phyloP scores from a whole-genome alignment of 1,284 basidiomycete genomes.

The Apiotrichum mycotoxinovorans region DNA sequence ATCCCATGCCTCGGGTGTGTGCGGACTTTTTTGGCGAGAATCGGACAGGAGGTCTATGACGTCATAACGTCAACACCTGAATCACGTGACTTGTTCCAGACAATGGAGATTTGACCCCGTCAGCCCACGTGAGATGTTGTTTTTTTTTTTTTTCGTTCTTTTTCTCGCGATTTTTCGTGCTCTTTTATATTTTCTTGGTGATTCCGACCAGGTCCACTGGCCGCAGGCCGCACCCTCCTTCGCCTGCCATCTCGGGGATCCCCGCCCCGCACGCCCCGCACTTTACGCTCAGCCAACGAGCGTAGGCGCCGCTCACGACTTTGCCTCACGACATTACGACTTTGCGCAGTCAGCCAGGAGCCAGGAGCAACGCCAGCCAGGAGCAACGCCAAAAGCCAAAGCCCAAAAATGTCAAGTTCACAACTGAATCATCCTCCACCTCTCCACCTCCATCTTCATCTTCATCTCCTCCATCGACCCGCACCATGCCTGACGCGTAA shows the following conservation, averaged over 20 bases:
- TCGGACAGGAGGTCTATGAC: neutral
- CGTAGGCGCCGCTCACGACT: neutral
- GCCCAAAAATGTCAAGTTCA: neutral
- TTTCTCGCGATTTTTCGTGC: no score
- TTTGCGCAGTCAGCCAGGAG: neutral
- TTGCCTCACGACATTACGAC: neutral
- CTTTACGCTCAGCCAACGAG: no score
- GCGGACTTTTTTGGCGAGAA: neutral
- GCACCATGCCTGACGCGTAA: constrained; percentile 16
- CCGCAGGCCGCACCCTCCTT: no score
- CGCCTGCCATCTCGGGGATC: neutral
- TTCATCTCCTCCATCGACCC: neutral
- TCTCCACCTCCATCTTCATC: no score
- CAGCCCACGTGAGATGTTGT: no score
- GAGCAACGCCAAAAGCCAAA: neutral
- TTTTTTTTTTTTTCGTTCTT: no score
- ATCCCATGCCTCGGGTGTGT: neutral
- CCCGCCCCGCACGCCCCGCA: no score
- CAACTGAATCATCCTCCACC: neutral
- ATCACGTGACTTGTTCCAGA: neutral
- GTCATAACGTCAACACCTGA: neutral
- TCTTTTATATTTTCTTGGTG: no score
- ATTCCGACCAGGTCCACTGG: no score
- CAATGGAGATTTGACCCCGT: no score
- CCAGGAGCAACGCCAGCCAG: neutral